These are phyloP conservation scores for Eucommia ulmoides DNA, from an alignment of 257 asterid species.

Conservation along the genomic window DNA sequence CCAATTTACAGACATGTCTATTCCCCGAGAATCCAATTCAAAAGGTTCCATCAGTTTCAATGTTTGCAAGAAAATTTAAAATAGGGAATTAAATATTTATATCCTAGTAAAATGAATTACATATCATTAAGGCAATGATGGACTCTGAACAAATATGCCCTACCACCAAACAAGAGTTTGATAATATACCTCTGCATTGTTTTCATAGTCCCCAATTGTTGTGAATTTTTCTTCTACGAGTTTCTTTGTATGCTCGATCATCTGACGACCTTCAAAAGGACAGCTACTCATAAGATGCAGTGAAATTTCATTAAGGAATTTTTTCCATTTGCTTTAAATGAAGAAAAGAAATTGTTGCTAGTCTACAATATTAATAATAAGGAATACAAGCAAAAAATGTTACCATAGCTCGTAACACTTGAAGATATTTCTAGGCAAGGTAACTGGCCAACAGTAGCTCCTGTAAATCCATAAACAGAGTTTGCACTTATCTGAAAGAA, in stretches of 20 bases:
- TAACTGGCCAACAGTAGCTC: slow-evolving; percentile 91
- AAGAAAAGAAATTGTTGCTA: neutral
- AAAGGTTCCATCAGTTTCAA: no score
- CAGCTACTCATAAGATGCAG: slow-evolving; percentile 13
- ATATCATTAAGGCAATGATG: neutral
- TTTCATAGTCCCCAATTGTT: slow-evolving; percentile 67
- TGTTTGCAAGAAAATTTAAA: no score
- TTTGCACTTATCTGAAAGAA: slow-evolving; percentile 81
- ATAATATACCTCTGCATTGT: slow-evolving; percentile 73
- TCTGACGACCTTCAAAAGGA: slow-evolving; percentile 70
- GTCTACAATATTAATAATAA: neutral
- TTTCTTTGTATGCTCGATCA: slow-evolving; percentile 96
- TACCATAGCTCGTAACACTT: slow-evolving; percentile 98
- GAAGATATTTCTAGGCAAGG: slow-evolving; percentile 98
- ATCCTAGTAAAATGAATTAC: neutral
- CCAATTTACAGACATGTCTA: no score
- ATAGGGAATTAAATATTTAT: no score
- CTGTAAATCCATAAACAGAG: slow-evolving; percentile 95
- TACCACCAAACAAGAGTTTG: neutral
- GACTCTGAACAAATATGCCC: neutral
- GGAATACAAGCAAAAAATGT: slow-evolving; percentile 8
- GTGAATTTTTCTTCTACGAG: slow-evolving; percentile 92
- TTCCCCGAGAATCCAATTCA: no score
- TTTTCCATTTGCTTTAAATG: slow-evolving; percentile 2
- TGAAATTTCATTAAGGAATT: slow-evolving; percentile 8